Conservation (phyloP, 2,329 filamentous ascomycete species). For the Aspergillus tanneri region DNA sequence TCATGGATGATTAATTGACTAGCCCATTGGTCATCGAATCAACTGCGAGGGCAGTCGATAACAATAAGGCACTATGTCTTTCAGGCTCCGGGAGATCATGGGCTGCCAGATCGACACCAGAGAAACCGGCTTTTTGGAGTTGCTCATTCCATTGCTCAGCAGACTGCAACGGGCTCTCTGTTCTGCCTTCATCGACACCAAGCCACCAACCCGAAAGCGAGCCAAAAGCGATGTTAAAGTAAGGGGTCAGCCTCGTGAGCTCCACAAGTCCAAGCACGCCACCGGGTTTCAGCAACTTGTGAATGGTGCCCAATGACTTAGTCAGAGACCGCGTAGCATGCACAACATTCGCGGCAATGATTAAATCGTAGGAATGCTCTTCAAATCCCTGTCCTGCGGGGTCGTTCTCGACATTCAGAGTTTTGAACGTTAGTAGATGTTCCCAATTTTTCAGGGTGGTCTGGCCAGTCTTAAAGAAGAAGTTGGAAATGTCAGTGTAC, state of each 20-base stretch:
- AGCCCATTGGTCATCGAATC: too few relatives aligned
- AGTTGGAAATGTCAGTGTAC: constrained; percentile 26
- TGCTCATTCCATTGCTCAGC: constrained; percentile 4
- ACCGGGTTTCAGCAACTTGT: constrained; percentile 38
- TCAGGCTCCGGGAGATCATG: constrained; percentile 3
- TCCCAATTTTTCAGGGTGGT: constrained; percentile 14
- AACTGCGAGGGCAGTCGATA: constrained; percentile 2
- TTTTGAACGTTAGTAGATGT: constrained; percentile 21
- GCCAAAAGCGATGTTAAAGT: constrained; percentile 6
- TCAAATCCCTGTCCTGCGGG: constrained; percentile 28
- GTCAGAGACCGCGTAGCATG: constrained; percentile 13
- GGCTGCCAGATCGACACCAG: constrained; percentile 6
- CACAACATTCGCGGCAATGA: constrained; percentile 17
- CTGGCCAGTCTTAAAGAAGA: constrained; percentile 24
- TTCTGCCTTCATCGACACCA: constrained; percentile 5
- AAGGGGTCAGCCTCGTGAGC: not conserved
- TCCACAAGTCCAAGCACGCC: constrained; percentile 20
- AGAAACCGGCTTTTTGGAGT: constrained; percentile 8
- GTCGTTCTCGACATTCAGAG: constrained; percentile 27
- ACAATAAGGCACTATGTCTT: constrained; percentile 1
- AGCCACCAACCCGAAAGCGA: constrained; percentile 10
- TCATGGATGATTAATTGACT: too few relatives aligned
- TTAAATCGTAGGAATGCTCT: constrained; percentile 26
- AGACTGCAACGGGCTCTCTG: constrained; percentile 3
- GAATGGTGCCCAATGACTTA: constrained; percentile 21